These are phyloP conservation scores for Fibroporia radiculosa DNA, from an alignment of 768 basidiomycete genomes.

Conservation along the genomic window DNA sequence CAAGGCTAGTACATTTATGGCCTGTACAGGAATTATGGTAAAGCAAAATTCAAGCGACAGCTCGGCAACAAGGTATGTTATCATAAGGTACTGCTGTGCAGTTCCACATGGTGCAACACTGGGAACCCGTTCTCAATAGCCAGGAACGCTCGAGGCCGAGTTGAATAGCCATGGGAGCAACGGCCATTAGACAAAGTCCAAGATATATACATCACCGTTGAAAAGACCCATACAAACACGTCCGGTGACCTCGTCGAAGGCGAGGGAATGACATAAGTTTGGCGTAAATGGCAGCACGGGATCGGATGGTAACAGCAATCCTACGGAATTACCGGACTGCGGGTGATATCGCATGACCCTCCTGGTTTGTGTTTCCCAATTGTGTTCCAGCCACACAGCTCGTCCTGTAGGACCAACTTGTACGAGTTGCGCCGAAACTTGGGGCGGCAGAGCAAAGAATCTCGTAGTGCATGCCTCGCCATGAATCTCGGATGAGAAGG, in stretches of 20 bases:
- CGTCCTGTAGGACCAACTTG: slow-evolving; percentile 33
- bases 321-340: slow-evolving; percentile 15
- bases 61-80: too few species aligned
- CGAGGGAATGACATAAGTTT: slow-evolving; percentile 35
- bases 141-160: too few species aligned
- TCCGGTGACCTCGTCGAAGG: slow-evolving; percentile 51
- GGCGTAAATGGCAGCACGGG: slow-evolving; percentile 46
- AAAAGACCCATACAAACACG: slow-evolving; percentile 42
- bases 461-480: slow-evolving; percentile 1
- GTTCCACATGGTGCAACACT: too few species aligned
- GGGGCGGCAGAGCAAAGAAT: slow-evolving; percentile 13
- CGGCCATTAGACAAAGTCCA: slow-evolving; percentile 25
- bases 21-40: too few species aligned
- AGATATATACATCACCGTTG: slow-evolving; percentile 45
- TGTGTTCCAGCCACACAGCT: slow-evolving; percentile 46
- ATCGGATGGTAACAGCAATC: slow-evolving; percentile 36
- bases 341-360: slow-evolving; percentile 44
- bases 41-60: too few species aligned
- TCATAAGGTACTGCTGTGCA: too few species aligned
- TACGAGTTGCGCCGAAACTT: slow-evolving; percentile 19
- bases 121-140: too few species aligned
- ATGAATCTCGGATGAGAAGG: not conserved
- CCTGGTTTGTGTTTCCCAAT: slow-evolving; percentile 40
- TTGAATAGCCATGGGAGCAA: not conserved
- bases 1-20: too few species aligned